A percentile compares a stretch with the other conserved stretches of the same genome.
Conservation (phyloP, 805 yeast species). For the Candida verbasci region DNA sequence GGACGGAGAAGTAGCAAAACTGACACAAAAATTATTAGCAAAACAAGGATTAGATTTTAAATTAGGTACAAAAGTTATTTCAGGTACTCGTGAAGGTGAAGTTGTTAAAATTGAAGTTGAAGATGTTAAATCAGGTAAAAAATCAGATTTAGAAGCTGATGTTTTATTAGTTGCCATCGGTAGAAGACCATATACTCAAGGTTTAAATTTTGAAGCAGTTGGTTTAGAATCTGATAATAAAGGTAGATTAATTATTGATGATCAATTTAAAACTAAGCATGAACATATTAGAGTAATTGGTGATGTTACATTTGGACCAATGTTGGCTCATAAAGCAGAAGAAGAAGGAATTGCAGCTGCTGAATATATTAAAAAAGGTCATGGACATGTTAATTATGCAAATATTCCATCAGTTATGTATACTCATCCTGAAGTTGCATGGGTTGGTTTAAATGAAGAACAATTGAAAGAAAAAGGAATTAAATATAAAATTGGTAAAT, state of each 20-base stretch:
- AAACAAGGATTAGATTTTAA: constrained; percentile 96
- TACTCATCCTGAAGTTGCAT: constrained; percentile 98
- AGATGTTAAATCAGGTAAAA: constrained; percentile 80
- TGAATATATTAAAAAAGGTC: constrained; percentile 88
- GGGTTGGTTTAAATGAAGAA: constrained; percentile 97
- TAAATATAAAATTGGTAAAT: constrained; percentile 90
- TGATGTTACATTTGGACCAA: constrained; percentile 97
- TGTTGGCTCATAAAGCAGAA: constrained; percentile 99
- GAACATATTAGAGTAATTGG: constrained; percentile 97
- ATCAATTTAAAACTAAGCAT: constrained; percentile 85
- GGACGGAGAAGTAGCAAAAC: constrained; percentile 93
- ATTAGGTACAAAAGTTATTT: constrained; percentile 84
- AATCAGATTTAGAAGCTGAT: constrained; percentile 79
- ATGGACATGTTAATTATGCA: constrained; percentile 97
- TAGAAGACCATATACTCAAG: constrained; percentile 94
- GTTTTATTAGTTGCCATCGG: constrained; percentile 96
- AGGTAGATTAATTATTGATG: constrained; percentile 92
- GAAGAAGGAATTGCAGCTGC: constrained; percentile 99
- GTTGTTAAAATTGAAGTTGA: constrained; percentile 83
- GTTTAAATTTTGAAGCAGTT: constrained; percentile 80
- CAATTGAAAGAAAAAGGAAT: constrained; percentile 91
- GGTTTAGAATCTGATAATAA: constrained; percentile 89
- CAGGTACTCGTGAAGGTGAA: constrained; percentile 87
- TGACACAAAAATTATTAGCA: constrained; percentile 81
- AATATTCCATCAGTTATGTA: constrained; percentile 99